Evolutionary conservation across 1,139 yeast species (phyloP).

Genomic region (Pichia sp.): DNA sequence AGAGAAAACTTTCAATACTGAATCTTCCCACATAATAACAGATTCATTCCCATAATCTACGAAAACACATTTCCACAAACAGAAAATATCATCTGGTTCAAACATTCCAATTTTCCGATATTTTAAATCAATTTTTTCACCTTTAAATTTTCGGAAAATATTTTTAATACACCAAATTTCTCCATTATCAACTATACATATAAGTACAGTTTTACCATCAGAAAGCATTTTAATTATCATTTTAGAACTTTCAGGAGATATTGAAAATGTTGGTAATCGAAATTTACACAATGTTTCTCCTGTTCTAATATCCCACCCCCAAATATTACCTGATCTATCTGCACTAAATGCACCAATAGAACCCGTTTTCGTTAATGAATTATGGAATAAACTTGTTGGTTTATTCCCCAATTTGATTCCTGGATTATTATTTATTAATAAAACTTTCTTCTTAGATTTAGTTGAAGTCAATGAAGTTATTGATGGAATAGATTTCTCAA

Average conservation of each 20-base stretch:
- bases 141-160: slow-evolving; percentile 12
- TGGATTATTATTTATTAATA: background rate
- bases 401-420: background rate
- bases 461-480: slow-evolving; percentile 1
- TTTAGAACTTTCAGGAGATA: slow-evolving; percentile 5
- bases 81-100: slow-evolving; percentile 5
- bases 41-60: slow-evolving; percentile 51
- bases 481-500: background rate
- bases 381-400: slow-evolving; percentile 8
- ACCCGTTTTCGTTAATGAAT: slow-evolving; percentile 22
- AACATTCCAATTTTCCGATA: slow-evolving; percentile 10
- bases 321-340: slow-evolving; percentile 34
- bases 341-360: slow-evolving; percentile 34
- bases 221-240: slow-evolving; percentile 20
- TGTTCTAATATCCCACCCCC: slow-evolving; percentile 31
- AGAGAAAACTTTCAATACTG: slow-evolving; percentile 25
- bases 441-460: background rate
- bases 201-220: slow-evolving; percentile 22
- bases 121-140: slow-evolving; percentile 8
- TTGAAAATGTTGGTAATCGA: background rate
- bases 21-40: slow-evolving; percentile 30
- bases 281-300: slow-evolving; percentile 12
- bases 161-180: slow-evolving; percentile 18
- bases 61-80: slow-evolving; percentile 17
- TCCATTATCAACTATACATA: slow-evolving; percentile 20